A percentile compares a stretch with the other conserved stretches of the same genome.
Conservation (phyloP, 1,284 basidiomycete genomes). For the Microbotryomycetes sp. region DNA sequence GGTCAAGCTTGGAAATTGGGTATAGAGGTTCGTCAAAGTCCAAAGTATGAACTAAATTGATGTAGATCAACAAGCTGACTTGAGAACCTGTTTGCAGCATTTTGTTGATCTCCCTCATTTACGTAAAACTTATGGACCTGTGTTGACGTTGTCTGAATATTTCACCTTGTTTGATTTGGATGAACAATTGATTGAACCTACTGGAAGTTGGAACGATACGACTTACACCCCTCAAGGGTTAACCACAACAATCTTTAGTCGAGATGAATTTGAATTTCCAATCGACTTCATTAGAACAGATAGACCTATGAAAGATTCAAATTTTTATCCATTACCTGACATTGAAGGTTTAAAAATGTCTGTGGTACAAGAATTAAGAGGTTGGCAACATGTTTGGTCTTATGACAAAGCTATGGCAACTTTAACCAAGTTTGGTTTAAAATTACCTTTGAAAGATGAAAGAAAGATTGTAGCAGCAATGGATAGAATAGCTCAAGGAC, state of each 20-base stretch:
- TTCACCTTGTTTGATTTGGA: slow-evolving; percentile 8
- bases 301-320: slow-evolving; percentile 30
- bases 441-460: slow-evolving; percentile 45
- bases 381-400: slow-evolving; percentile 30
- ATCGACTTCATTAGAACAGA: slow-evolving; percentile 32
- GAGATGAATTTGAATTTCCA: slow-evolving; percentile 5
- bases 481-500: background rate
- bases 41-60: background rate
- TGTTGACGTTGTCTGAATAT: slow-evolving; percentile 17
- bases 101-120: slow-evolving; percentile 51
- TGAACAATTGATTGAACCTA: background rate
- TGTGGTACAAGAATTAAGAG: slow-evolving; percentile 34
- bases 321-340: background rate
- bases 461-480: slow-evolving; percentile 8
- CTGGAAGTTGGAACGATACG: slow-evolving; percentile 3
- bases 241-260: background rate
- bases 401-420: slow-evolving; percentile 40
- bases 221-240: slow-evolving; percentile 1
- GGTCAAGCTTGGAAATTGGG: slow-evolving; percentile 12
- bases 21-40: slow-evolving; percentile 13
- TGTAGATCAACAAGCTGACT: slow-evolving; percentile 5
- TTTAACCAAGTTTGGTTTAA: slow-evolving; percentile 44
- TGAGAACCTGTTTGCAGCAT: slow-evolving; percentile 1
- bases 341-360: slow-evolving; percentile 37
- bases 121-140: slow-evolving; percentile 34